These are phyloP conservation scores for Spatholobus suberectus DNA, from an alignment of 306 rosid species.

Conservation along the genomic window DNA sequence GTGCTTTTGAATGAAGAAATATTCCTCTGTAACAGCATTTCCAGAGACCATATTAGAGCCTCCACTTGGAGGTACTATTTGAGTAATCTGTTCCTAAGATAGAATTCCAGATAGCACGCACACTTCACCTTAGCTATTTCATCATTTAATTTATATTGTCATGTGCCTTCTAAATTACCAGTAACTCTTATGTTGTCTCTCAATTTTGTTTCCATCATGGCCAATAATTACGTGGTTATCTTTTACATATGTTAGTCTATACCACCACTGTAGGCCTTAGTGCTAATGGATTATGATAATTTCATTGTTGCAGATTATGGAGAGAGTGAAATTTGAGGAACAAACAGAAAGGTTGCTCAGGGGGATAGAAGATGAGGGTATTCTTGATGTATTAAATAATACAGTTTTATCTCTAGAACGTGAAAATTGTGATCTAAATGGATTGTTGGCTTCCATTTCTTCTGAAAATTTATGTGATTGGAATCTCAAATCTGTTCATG, in stretches of 20 bases:
- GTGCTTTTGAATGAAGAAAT: not conserved
- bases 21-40: not conserved
- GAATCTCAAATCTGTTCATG: not conserved
- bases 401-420: constrained; percentile 45
- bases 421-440: constrained; percentile 54
- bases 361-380: constrained; percentile 44
- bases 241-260: not conserved
- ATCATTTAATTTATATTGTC: not conserved
- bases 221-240: not conserved
- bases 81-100: not conserved
- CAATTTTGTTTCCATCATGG: not conserved
- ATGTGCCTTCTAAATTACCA: not conserved
- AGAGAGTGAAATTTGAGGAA: constrained; percentile 54
- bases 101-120: not conserved
- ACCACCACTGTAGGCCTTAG: not conserved
- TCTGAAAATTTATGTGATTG: constrained; percentile 28
- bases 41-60: not conserved
- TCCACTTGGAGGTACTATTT: not conserved
- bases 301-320: constrained; percentile 58
- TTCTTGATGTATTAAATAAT: constrained; percentile 30
- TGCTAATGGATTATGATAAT: constrained; percentile 26
- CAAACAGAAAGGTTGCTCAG: constrained; percentile 58
- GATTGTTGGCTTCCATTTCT: constrained; percentile 60
- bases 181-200: not conserved
- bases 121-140: not conserved